A percentile compares a stretch with the other conserved stretches of the same genome.
Conservation (phyloP, 2,329 filamentous ascomycete genomes). For the Pestalotiopsis sp. region DNA sequence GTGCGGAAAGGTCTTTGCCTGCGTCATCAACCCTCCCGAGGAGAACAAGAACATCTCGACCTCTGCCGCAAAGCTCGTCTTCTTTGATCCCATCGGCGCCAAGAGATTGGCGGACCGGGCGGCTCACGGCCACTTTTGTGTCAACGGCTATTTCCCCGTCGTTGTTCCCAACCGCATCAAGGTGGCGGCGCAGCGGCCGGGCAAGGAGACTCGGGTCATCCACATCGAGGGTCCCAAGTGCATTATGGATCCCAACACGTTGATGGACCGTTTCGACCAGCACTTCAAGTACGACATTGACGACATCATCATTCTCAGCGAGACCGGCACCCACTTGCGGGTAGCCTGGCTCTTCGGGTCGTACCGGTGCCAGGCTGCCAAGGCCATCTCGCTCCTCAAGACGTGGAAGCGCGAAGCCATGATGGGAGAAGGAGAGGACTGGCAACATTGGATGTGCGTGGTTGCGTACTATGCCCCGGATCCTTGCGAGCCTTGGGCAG, state of each 20-base stretch:
- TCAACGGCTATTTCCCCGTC: constrained; percentile 36
- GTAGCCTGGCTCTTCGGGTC: constrained; percentile 56
- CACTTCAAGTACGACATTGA: constrained; percentile 51
- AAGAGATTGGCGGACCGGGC: constrained; percentile 46
- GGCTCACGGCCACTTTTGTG: constrained; percentile 40
- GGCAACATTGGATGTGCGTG: too few relatives aligned
- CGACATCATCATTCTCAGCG: constrained; percentile 33
- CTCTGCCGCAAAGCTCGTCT: constrained; percentile 40
- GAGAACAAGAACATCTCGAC: constrained; percentile 16
- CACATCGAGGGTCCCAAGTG: constrained; percentile 45
- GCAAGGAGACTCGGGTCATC: constrained; percentile 45
- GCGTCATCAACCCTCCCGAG: constrained; percentile 51
- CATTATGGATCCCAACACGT: constrained; percentile 41
- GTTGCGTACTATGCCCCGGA: too few relatives aligned
- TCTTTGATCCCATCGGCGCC: constrained; percentile 49
- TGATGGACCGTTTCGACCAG: constrained; percentile 38
- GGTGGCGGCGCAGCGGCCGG: constrained; percentile 27
- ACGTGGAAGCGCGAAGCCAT: background rate
- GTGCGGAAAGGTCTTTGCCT: constrained; percentile 51
- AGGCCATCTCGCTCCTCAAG: background rate
- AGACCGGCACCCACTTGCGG: constrained; percentile 23
- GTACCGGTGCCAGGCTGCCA: constrained; percentile 53
- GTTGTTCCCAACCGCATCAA: constrained; percentile 51
- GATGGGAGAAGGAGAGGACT: background rate
- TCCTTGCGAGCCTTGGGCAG: background rate